Evolutionary conservation across 1,139 yeast genomes (phyloP), one percentile per base, ranked within the genome.

Genomic region (Geotrichum histeridarum): DNA sequence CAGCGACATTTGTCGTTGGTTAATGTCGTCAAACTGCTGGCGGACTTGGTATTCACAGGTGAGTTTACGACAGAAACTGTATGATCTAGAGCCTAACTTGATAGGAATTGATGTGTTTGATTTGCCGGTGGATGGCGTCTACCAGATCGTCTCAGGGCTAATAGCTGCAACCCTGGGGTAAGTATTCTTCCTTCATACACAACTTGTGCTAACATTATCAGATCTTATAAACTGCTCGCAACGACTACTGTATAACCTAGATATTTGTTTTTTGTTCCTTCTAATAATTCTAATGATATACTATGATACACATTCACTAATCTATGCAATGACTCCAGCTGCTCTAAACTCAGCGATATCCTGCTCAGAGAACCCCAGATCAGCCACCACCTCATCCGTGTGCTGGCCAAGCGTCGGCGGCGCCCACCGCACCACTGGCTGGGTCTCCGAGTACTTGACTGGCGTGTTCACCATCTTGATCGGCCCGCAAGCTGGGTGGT

Each of bases 381-480:
- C 61, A 2, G 38, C 46, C 50, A 70, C 57, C 1, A 70, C 62
- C 52, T 67, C 68, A 12, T 32, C 50, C 1, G 72, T 68, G 54
- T 70, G 73, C 58, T 70, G 67, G 9, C 73, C 73, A 46, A 61
- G 70, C 61, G 63, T 66, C 69, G 67, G 83, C 68, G 70, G 77
- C 5, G 55, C 42, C 4, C 50, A 67, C 71, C 63, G 71, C 69
- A 60, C 72, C 67, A 37, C 52, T 18, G 71, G 70, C 56, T 63
- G 72, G 60, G 64, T 79, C 45, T 64, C 63, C 36, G 70, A 64
- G 60, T 58, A 73, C 59, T 73, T 73, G 43, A 73, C 73, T 0
- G 77, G 77, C 7, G 70, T 64, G 50, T 70, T 69, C 22, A 73
- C 72, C 54, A 73, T 59, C 57, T 69, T 70, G 48, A 73, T 62